Conservation (phyloP, 2,329 filamentous ascomycete genomes). For the Hypocrella siamensis region DNA sequence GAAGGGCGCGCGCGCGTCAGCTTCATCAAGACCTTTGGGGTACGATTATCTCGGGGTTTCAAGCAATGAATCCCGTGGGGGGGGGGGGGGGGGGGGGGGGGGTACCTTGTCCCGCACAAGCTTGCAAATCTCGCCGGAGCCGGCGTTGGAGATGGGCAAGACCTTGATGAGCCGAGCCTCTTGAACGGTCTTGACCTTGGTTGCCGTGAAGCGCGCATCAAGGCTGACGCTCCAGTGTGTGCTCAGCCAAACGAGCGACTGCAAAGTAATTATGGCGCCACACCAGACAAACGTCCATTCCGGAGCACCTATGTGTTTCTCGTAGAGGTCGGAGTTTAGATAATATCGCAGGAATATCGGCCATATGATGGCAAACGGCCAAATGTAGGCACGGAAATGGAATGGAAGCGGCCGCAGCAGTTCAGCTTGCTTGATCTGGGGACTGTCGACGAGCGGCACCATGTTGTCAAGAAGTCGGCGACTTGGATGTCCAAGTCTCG, state of each 20-base stretch:
- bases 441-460: conserved; percentile 77
- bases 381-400: conserved; percentile 74
- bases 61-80: no score
- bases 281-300: conserved; percentile 98
- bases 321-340: conserved; percentile 68
- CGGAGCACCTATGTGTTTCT: conserved; percentile 77
- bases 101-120: conserved; percentile 58
- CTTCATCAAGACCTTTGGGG: no score
- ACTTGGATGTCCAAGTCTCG: no score
- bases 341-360: conserved; percentile 83
- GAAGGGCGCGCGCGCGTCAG: no score
- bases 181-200: conserved; percentile 50
- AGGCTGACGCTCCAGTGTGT: conserved; percentile 96
- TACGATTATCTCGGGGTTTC: no score
- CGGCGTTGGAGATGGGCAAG: conserved; percentile 77
- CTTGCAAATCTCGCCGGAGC: conserved; percentile 72
- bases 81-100: not conserved
- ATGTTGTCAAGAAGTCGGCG: conserved; percentile 20
- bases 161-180: conserved; percentile 83
- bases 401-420: conserved; percentile 75
- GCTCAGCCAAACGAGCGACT: conserved; percentile 83
- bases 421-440: conserved; percentile 76
- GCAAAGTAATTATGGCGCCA: conserved; percentile 71
- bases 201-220: conserved; percentile 66
- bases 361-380: conserved; percentile 87